These are phyloP conservation scores for Camillea tinctor DNA, from an alignment of 2,329 filamentous ascomycete species.

Conservation along the genomic window DNA sequence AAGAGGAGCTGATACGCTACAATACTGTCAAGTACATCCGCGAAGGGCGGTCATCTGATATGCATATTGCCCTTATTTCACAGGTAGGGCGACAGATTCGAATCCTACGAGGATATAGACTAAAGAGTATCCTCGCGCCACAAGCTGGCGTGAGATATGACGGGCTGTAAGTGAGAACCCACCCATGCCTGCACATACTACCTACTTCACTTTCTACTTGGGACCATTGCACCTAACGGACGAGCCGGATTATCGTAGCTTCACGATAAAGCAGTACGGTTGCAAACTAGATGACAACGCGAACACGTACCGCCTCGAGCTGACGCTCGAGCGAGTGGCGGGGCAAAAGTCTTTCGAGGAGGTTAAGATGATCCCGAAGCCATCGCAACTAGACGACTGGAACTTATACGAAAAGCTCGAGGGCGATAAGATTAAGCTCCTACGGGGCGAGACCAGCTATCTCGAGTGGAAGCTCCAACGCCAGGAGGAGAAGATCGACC, in stretches of 20 bases:
- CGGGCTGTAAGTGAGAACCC: conserved; percentile 54
- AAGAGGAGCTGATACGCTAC: conserved; percentile 42
- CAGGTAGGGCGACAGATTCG: conserved; percentile 50
- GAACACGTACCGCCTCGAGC: conserved; percentile 42
- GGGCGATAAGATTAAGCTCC: conserved; percentile 40
- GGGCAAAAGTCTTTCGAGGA: conserved; percentile 43
- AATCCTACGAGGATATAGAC: conserved; percentile 49
- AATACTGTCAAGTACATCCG: conserved; percentile 43
- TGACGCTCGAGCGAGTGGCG: conserved; percentile 45
- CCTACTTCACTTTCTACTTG: not conserved
- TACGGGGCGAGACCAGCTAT: conserved; percentile 39
- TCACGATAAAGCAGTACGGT: conserved; percentile 48
- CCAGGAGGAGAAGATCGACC: conserved; percentile 27
- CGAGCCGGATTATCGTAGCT: conserved; percentile 36
- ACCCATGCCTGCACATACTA: not conserved
- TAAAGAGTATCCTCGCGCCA: conserved; percentile 53
- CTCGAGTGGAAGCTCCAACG: conserved; percentile 40
- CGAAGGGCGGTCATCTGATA: conserved; percentile 43
- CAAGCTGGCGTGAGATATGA: conserved; percentile 55
- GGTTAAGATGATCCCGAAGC: conserved; percentile 46
- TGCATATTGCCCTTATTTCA: conserved; percentile 48
- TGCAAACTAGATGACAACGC: conserved; percentile 39
- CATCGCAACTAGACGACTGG: conserved; percentile 59
- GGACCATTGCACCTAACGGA: not conserved
- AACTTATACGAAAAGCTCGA: conserved; percentile 47